Conservation (phyloP, 192 early-diverging fungal species). For the Coemansia sp. region DNA sequence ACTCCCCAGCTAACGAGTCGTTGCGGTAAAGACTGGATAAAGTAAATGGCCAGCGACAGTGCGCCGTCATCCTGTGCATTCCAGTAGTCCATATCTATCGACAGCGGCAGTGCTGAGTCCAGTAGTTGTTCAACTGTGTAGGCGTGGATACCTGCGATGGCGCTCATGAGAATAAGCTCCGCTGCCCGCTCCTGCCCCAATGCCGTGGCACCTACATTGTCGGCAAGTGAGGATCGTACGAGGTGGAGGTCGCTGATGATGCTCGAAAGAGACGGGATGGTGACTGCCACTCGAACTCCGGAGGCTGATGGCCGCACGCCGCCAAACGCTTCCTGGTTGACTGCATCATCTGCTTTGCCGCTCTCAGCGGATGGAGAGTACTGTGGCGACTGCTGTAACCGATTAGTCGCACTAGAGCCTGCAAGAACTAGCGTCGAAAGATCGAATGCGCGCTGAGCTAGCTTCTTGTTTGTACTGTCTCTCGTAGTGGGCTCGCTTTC, state of each 20-base stretch:
- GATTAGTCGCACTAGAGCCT: neutral
- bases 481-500: neutral
- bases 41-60: slow-evolving; percentile 31
- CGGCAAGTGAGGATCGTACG: neutral
- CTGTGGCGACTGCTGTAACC: neutral
- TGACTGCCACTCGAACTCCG: neutral
- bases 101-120: slow-evolving; percentile 62
- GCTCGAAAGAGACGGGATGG: slow-evolving; percentile 22
- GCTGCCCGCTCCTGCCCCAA: neutral
- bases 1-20: slow-evolving; percentile 26
- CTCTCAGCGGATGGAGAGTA: neutral
- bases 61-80: slow-evolving; percentile 55
- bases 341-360: neutral
- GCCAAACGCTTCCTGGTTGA: neutral
- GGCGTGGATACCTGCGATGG: slow-evolving; percentile 59
- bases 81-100: slow-evolving; percentile 71
- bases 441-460: slow-evolving; percentile 37
- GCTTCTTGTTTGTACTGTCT: slow-evolving; percentile 1
- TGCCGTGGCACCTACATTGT: neutral
- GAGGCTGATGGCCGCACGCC: neutral
- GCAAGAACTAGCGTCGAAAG: slow-evolving; percentile 33
- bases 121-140: slow-evolving; percentile 61
- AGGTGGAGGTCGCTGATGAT: slow-evolving; percentile 27
- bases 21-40: slow-evolving; percentile 42
- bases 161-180: slow-evolving; percentile 27